Conservation (phyloP, 2,329 filamentous ascomycete species). For the Teratosphaeria nubilosa region DNA sequence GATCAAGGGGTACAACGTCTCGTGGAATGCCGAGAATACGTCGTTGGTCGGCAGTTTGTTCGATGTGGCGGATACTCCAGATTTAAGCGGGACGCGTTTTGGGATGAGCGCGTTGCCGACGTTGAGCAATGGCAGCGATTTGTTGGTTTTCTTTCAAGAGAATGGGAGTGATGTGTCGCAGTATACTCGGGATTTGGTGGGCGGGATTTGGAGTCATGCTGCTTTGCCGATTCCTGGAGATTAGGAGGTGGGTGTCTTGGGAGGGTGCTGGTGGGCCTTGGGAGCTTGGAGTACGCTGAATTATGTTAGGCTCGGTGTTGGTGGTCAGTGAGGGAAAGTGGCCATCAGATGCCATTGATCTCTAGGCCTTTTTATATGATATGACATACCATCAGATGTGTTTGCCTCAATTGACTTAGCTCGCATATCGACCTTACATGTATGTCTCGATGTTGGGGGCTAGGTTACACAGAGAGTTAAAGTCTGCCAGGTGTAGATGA, state of each 20-base stretch:
- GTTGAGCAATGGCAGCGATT: constrained; percentile 9
- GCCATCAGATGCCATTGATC: no score
- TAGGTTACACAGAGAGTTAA: not conserved
- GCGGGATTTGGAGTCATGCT: constrained; percentile 20
- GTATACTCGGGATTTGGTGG: constrained; percentile 20
- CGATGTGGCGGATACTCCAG: constrained; percentile 25
- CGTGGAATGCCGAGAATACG: constrained; percentile 31
- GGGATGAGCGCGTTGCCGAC: constrained; percentile 27
- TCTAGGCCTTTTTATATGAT: no score
- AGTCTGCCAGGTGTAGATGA: not conserved
- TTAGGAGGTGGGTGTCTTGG: not conserved
- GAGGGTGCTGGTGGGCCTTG: not conserved
- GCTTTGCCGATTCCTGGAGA: constrained; percentile 1
- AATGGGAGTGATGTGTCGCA: constrained; percentile 21
- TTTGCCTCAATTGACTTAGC: no score
- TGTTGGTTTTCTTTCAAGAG: constrained; percentile 26
- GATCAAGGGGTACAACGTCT: constrained; percentile 31
- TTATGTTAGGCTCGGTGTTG: no score
- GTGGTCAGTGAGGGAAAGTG: no score
- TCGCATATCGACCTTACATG: no score
- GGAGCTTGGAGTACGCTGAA: no score
- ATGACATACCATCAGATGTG: no score
- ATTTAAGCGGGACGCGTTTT: constrained; percentile 31
- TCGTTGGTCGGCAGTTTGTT: constrained; percentile 24
- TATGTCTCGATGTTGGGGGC: no score